Evolutionary conservation across 495 filamentous ascomycete genomes (phyloP).

Genomic region (Neurospora tetrasperma): DNA sequence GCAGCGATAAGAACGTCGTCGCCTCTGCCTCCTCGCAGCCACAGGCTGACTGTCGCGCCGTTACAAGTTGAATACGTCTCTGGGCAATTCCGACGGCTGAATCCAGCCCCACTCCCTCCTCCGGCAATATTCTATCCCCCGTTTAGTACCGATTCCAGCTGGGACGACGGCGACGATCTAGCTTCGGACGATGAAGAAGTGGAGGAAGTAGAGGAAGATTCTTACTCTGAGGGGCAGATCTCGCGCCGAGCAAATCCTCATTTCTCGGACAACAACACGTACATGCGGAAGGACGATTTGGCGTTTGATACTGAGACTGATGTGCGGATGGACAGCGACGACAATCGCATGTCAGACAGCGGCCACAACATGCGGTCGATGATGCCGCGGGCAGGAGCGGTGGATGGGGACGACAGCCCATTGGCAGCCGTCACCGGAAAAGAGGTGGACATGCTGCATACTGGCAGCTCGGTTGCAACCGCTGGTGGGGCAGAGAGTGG

Average conservation of each 20-base stretch:
- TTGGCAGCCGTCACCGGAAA: conserved; percentile 4
- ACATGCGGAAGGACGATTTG: conserved; percentile 10
- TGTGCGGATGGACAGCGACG: conserved; percentile 11
- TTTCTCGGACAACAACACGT: conserved; percentile 15
- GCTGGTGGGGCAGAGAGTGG: conserved; percentile 33
- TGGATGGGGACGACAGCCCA: neutral
- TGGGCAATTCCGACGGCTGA: conserved; percentile 18
- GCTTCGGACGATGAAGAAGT: conserved; percentile 20
- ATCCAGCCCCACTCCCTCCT: conserved; percentile 34
- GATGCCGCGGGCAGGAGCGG: neutral
- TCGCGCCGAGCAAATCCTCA: conserved; percentile 23
- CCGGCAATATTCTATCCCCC: conserved; percentile 31
- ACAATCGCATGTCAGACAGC: neutral
- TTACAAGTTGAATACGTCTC: conserved; percentile 30
- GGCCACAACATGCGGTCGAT: neutral
- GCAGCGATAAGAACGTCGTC: conserved; percentile 30
- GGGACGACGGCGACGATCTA: conserved; percentile 23
- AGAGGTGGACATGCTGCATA: conserved; percentile 9
- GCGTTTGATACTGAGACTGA: conserved; percentile 15
- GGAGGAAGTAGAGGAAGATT: neutral
- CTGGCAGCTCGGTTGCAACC: conserved; percentile 35
- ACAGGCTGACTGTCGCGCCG: neutral
- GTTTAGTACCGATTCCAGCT: conserved; percentile 21
- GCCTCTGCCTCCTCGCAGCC: conserved; percentile 2
- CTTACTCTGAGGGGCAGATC: conserved; percentile 12